Percentiles rank a stretch among this genome's conserved stretches.
Conservation (phyloP, 1,284 basidiomycete species). For the Cerioporus squamosus region DNA sequence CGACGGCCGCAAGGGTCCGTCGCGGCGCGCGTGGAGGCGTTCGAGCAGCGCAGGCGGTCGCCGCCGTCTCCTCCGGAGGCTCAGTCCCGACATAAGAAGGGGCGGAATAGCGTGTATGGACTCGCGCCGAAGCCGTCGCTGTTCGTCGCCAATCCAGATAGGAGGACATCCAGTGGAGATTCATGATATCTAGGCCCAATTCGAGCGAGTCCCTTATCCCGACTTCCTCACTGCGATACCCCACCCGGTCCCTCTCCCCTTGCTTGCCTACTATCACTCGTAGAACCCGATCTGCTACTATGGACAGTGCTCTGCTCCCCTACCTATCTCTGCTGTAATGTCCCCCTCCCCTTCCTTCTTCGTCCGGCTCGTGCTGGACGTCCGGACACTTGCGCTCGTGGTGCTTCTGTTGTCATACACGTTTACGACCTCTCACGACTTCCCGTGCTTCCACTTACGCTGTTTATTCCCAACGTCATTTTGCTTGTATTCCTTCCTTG, state of each 20-base stretch:
- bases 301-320: constrained; percentile 14
- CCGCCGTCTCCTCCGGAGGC: constrained; percentile 1
- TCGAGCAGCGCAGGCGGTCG: constrained; percentile 40
- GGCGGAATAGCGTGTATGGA: constrained; percentile 47
- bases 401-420: background rate
- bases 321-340: constrained; percentile 10
- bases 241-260: background rate
- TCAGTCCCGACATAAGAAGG: constrained; percentile 36
- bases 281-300: constrained; percentile 17
- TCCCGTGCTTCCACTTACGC: too few relatives aligned
- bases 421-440: background rate
- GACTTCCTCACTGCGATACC: background rate
- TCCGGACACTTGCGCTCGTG: background rate
- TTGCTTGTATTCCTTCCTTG: background rate
- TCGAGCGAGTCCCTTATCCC: background rate
- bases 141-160: constrained; percentile 67
- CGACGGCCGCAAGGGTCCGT: constrained; percentile 32
- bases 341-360: constrained; percentile 3
- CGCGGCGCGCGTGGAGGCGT: constrained; percentile 41
- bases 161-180: constrained; percentile 19
- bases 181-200: constrained; percentile 3
- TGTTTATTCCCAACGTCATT: too few relatives aligned
- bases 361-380: background rate
- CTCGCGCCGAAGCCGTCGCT: constrained; percentile 58
- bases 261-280: background rate